These are phyloP conservation scores for Aspergillus clavatus DNA, from an alignment of 2,329 filamentous ascomycete genomes.

Conservation along the genomic window DNA sequence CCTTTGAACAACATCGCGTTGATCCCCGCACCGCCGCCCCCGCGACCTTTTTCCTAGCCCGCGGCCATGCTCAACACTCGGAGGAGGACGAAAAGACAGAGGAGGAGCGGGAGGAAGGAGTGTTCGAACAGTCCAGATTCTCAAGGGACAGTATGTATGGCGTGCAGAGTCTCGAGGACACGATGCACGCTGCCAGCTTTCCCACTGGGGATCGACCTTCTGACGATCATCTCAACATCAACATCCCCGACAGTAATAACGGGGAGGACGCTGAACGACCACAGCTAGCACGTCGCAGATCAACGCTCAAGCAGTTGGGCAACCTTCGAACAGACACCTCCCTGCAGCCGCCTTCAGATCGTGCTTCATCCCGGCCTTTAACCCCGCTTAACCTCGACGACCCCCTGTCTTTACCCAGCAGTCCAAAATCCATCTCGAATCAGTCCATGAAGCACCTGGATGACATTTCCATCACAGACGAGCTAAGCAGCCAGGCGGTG, in stretches of 20 bases:
- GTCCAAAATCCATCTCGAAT: conserved; percentile 57
- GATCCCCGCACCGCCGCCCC: conserved; percentile 42
- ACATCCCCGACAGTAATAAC: conserved; percentile 18
- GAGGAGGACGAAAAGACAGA: conserved; percentile 16
- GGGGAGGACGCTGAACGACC: conserved; percentile 20
- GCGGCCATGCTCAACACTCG: conserved; percentile 46
- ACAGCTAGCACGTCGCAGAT: conserved; percentile 26
- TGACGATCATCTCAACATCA: conserved; percentile 16
- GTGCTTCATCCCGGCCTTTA: conserved; percentile 38
- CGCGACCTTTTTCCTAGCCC: conserved; percentile 57
- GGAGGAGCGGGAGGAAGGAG: conserved; percentile 23
- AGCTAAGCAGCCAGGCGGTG: conserved; percentile 52
- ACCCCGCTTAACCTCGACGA: conserved; percentile 48
- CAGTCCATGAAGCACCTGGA: conserved; percentile 57
- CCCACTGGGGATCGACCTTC: neutral
- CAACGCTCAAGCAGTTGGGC: conserved; percentile 22
- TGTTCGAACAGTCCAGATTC: conserved; percentile 25
- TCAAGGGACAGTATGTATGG: conserved; percentile 49
- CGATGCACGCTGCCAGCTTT: conserved; percentile 33
- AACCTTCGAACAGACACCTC: conserved; percentile 18
- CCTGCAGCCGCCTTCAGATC: conserved; percentile 17
- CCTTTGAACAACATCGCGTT: conserved; percentile 30
- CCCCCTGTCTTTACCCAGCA: conserved; percentile 50
- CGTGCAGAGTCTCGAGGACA: conserved; percentile 54
- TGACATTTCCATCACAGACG: conserved; percentile 52